These are phyloP conservation scores for Fusarium sulawesiense DNA, from an alignment of 2,329 filamentous ascomycete genomes.

Conservation along the genomic window DNA sequence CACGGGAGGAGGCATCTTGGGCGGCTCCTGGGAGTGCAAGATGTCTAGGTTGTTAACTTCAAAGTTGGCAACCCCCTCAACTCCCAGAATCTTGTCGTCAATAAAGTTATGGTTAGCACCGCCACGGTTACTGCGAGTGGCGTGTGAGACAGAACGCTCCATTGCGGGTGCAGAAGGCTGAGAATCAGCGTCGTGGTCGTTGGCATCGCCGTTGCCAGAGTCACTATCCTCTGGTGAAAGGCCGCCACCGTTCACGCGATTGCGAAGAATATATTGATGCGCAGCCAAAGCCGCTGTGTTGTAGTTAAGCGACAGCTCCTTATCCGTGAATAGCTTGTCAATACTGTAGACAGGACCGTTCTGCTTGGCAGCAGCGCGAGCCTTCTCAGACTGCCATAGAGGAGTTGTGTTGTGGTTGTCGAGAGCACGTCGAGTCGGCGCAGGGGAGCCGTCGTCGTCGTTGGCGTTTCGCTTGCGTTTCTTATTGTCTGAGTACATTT, in stretches of 20 bases:
- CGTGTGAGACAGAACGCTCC: slow-evolving; percentile 73
- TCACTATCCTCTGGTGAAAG: slow-evolving; percentile 66
- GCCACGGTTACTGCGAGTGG: slow-evolving; percentile 70
- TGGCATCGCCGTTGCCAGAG: slow-evolving; percentile 62
- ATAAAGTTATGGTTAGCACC: slow-evolving; percentile 64
- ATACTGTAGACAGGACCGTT: slow-evolving; percentile 72
- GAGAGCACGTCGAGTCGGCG: slow-evolving; percentile 64
- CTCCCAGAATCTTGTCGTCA: slow-evolving; percentile 68
- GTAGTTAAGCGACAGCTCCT: slow-evolving; percentile 74
- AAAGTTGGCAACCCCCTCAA: slow-evolving; percentile 70
- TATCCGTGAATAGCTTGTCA: slow-evolving; percentile 77
- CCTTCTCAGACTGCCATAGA: slow-evolving; percentile 71
- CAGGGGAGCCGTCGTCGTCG: slow-evolving; percentile 73
- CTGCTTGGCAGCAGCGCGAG: slow-evolving; percentile 64
- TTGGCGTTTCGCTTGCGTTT: slow-evolving; percentile 71
- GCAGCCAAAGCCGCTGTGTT: slow-evolving; percentile 71
- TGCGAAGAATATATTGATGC: slow-evolving; percentile 70
- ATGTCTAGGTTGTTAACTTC: slow-evolving; percentile 69
- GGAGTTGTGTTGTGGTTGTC: slow-evolving; percentile 69
- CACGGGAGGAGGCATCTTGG: slow-evolving; percentile 68
- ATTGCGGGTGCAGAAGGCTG: slow-evolving; percentile 64
- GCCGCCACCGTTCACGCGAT: slow-evolving; percentile 63
- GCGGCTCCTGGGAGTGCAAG: slow-evolving; percentile 64
- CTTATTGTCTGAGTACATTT: slow-evolving; percentile 66
- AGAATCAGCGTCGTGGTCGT: slow-evolving; percentile 61